Evolutionary conservation across 2,329 filamentous ascomycete genomes (phyloP).

Genomic region (Colletotrichum sojae): DNA sequence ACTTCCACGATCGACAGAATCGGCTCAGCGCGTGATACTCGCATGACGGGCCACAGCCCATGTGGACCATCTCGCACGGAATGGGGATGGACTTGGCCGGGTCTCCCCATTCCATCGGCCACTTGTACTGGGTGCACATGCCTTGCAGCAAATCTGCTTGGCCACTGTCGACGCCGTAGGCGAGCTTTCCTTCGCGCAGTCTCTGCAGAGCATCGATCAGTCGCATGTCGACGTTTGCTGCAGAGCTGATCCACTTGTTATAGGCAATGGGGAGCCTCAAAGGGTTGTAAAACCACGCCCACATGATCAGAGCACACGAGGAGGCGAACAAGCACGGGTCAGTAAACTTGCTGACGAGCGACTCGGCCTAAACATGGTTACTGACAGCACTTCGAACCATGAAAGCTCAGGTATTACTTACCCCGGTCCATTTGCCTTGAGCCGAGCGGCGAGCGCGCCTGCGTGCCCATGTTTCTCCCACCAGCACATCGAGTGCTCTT

Average conservation of each 20-base stretch:
- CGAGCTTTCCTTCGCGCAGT: conserved; percentile 72
- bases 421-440: conserved; percentile 62
- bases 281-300: conserved; percentile 87
- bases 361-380: conserved; percentile 54
- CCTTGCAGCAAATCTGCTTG: conserved; percentile 76
- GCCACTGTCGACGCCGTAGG: conserved; percentile 82
- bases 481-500: conserved; percentile 79
- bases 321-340: conserved; percentile 80
- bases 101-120: conserved; percentile 81
- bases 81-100: conserved; percentile 78
- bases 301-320: conserved; percentile 86
- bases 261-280: conserved; percentile 80
- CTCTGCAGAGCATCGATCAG: conserved; percentile 81
- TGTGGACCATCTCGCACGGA: conserved; percentile 88
- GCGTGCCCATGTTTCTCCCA: conserved; percentile 75
- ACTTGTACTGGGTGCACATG: conserved; percentile 80
- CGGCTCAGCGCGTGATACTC: conserved; percentile 80
- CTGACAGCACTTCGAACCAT: not conserved
- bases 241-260: conserved; percentile 85
- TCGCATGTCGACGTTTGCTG: conserved; percentile 81
- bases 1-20: conserved; percentile 78
- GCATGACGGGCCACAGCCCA: conserved; percentile 80
- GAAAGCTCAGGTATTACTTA: conserved; percentile 45
- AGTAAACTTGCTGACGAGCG: conserved; percentile 59
- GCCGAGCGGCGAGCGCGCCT: conserved; percentile 61